A percentile compares a stretch with the other conserved stretches of the same genome.
These are phyloP conservation scores for Fusarium sp. DNA, from an alignment of 2,329 filamentous ascomycete species.

Conservation along the genomic window DNA sequence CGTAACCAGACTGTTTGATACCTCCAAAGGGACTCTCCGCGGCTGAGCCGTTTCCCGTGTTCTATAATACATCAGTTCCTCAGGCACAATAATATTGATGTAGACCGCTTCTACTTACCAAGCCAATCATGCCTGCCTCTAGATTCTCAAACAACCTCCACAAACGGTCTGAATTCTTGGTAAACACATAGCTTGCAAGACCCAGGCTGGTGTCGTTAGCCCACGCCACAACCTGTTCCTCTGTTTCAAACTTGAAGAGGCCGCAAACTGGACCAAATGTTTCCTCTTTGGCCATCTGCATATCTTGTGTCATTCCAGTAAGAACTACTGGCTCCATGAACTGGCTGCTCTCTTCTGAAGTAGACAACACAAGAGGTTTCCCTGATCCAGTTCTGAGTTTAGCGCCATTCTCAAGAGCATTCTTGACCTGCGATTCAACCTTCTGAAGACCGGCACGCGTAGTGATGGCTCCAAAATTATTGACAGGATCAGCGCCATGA, in stretches of 20 bases:
- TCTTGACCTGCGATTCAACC: background rate
- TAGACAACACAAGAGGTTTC: background rate
- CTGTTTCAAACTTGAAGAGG: background rate
- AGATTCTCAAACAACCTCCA: background rate
- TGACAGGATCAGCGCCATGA: background rate
- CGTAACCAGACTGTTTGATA: background rate
- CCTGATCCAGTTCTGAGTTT: background rate
- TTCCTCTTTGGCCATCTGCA: background rate
- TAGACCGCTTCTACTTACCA: background rate
- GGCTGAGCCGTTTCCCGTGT: background rate
- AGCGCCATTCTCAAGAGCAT: background rate
- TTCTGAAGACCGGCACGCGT: background rate
- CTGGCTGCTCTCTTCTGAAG: background rate
- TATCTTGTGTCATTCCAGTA: background rate
- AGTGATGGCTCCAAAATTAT: background rate
- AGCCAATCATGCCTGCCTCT: background rate
- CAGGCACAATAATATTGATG: rapidly evolving
- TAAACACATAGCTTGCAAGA: background rate
- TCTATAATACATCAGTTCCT: background rate
- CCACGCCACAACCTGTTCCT: background rate
- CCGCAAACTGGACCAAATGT: background rate
- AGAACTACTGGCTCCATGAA: background rate
- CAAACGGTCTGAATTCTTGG: background rate
- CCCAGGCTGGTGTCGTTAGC: background rate
- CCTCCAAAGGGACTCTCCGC: background rate